A percentile compares a stretch with the other conserved stretches of the same genome.
These are phyloP conservation scores for Eucommia ulmoides DNA, from an alignment of 257 asterid species.

Conservation along the genomic window DNA sequence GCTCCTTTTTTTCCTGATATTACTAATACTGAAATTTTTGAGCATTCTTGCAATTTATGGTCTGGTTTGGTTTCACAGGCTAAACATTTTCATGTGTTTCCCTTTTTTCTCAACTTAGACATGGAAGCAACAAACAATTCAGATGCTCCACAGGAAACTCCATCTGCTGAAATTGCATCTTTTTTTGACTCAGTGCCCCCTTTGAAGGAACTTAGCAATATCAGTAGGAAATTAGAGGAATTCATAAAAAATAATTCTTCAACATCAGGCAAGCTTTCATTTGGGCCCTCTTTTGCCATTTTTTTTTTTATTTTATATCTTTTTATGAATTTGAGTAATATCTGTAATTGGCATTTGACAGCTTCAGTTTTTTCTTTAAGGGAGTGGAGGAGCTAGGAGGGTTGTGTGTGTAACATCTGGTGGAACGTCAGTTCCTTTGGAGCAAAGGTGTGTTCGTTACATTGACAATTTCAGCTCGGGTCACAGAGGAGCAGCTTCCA, in stretches of 20 bases:
- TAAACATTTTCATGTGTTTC: too few relatives aligned
- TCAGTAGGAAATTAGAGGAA: conserved; percentile 35
- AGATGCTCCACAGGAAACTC: conserved; percentile 21
- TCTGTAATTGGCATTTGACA: neutral
- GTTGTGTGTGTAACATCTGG: conserved; percentile 94
- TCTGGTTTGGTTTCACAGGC: too few relatives aligned
- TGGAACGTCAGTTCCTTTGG: conserved; percentile 96
- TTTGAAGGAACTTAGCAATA: conserved; percentile 44
- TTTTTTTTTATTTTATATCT: neutral
- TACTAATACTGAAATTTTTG: too few relatives aligned
- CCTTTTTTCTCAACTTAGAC: too few relatives aligned
- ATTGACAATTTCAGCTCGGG: conserved; percentile 97
- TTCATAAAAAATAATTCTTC: conserved; percentile 26
- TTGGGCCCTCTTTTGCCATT: neutral
- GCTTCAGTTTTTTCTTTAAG: conserved; percentile 20
- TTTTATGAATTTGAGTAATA: neutral
- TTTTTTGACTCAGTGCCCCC: conserved; percentile 91
- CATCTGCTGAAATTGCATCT: conserved; percentile 33
- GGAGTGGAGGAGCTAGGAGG: conserved; percentile 27
- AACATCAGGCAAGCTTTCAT: conserved; percentile 32
- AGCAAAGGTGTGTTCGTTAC: conserved; percentile 81
- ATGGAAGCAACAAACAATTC: conserved; percentile 27
- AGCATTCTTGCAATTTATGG: too few relatives aligned
- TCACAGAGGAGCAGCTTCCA: conserved; percentile 92
- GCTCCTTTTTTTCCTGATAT: too few relatives aligned